Evolutionary conservation across 257 asterid genomes (phyloP).

Genomic region (Ocimum tenuiflorum): DNA sequence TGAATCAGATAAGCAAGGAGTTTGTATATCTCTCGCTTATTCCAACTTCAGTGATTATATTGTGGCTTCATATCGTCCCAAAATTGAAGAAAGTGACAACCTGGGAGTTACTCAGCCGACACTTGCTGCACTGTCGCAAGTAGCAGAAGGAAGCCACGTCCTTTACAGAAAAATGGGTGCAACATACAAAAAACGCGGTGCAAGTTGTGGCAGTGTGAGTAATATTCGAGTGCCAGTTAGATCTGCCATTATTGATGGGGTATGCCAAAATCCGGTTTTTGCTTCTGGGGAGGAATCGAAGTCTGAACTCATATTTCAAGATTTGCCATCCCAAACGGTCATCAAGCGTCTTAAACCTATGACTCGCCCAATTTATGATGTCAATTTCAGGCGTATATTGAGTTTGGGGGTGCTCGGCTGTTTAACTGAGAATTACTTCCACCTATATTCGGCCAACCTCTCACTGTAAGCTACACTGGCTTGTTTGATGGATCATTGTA

Average conservation of each 20-base stretch:
- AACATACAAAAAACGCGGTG: conserved; percentile 45
- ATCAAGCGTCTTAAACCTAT: conserved; percentile 38
- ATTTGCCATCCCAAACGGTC: conserved; percentile 48
- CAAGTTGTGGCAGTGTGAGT: conserved; percentile 47
- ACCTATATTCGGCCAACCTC: conserved; percentile 36
- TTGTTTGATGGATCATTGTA: neutral
- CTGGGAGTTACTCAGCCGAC: conserved; percentile 39
- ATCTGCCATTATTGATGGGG: conserved; percentile 56
- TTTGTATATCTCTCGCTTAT: conserved; percentile 81
- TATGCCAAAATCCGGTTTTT: conserved; percentile 37
- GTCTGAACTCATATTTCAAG: conserved; percentile 51
- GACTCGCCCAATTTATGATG: conserved; percentile 47
- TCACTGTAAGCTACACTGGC: conserved; percentile 29
- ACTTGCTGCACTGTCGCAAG: conserved; percentile 39
- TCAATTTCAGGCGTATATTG: conserved; percentile 38
- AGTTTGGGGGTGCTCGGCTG: conserved; percentile 56
- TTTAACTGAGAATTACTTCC: conserved; percentile 55
- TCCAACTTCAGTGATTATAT: conserved; percentile 44
- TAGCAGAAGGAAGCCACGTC: conserved; percentile 57
- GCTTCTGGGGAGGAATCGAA: conserved; percentile 62
- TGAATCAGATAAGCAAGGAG: conserved; percentile 68
- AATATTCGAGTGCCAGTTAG: conserved; percentile 54
- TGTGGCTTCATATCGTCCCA: conserved; percentile 91
- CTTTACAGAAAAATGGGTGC: conserved; percentile 43
- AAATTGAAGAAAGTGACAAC: conserved; percentile 36